phyloP scores from a whole-genome alignment of 2,329 filamentous ascomycete species.

The Basipetospora chlamydospora region DNA sequence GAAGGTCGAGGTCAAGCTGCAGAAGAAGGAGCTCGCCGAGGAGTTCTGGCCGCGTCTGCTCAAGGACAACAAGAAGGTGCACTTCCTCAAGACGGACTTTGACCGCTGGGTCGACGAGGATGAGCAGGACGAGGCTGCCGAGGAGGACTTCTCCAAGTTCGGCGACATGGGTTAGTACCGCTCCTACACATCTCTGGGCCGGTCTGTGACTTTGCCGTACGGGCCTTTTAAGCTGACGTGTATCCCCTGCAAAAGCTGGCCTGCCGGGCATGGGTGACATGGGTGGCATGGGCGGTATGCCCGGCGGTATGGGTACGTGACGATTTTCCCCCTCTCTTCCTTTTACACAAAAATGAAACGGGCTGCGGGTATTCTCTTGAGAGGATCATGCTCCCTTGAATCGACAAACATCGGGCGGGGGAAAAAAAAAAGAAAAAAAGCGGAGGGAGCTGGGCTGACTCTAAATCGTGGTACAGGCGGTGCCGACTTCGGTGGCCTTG shows the following conservation, averaged over 20 bases:
- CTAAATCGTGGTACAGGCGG: no score
- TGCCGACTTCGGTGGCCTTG: conserved; percentile 72
- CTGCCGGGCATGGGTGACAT: conserved; percentile 19
- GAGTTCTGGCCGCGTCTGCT: conserved; percentile 93
- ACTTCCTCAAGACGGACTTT: conserved; percentile 97
- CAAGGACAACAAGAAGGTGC: conserved; percentile 77
- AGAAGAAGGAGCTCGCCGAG: conserved; percentile 92
- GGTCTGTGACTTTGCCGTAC: neutral
- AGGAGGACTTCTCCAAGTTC: conserved; percentile 63
- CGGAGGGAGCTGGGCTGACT: no score
- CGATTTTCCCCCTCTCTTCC: neutral
- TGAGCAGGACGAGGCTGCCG: conserved; percentile 81
- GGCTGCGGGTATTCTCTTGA: no score
- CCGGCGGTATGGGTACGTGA: neutral
- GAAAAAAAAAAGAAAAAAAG: no score
- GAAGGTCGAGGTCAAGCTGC: conserved; percentile 77
- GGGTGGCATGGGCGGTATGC: conserved; percentile 45
- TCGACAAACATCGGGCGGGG: no score
- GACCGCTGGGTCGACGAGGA: conserved; percentile 99
- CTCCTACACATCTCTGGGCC: no score
- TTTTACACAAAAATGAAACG: neutral
- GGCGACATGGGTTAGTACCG: conserved; percentile 46
- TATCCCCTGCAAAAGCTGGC: conserved; percentile 12
- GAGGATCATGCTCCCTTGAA: no score
- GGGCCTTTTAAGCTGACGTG: no score